These are phyloP conservation scores for Bocquillonia castaneifolia DNA, from an alignment of 441 rosid species.

Conservation along the genomic window DNA sequence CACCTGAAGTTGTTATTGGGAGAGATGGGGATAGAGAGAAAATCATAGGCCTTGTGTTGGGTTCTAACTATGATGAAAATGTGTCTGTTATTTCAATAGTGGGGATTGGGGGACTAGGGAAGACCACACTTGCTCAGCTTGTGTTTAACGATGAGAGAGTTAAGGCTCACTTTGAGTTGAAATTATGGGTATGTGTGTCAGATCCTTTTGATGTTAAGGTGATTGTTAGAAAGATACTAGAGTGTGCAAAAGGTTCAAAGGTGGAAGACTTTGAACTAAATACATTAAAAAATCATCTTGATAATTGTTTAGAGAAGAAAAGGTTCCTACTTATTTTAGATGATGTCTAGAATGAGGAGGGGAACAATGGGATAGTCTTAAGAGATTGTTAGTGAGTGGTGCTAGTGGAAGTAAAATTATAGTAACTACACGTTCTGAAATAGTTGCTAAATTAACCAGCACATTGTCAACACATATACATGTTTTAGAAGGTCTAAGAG, in stretches of 20 bases:
- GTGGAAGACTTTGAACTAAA: constrained; percentile 21
- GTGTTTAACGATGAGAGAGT: constrained; percentile 19
- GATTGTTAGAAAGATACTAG: constrained; percentile 17
- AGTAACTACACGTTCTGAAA: constrained; percentile 27
- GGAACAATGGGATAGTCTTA: constrained; percentile 22
- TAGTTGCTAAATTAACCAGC: constrained; percentile 22
- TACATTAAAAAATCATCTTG: constrained; percentile 18
- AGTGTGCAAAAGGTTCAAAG: neutral
- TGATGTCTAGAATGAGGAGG: constrained; percentile 35
- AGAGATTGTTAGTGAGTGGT: constrained; percentile 17
- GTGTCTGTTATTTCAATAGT: constrained; percentile 16
- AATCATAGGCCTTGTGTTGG: constrained; percentile 2
- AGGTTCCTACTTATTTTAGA: constrained; percentile 35
- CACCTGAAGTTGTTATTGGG: constrained; percentile 15
- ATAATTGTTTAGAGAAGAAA: constrained; percentile 13
- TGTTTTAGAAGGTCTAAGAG: constrained; percentile 8
- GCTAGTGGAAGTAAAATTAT: constrained; percentile 28
- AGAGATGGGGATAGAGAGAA: constrained; percentile 19
- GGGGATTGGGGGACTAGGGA: constrained; percentile 30
- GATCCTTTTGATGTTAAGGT: constrained; percentile 23
- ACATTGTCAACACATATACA: neutral
- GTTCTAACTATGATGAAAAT: neutral
- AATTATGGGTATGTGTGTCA: constrained; percentile 20
- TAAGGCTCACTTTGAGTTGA: neutral
- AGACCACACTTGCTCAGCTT: constrained; percentile 33